Conservation (phyloP, 1,284 basidiomycete species). For the Apiotrichum mycotoxinovorans region DNA sequence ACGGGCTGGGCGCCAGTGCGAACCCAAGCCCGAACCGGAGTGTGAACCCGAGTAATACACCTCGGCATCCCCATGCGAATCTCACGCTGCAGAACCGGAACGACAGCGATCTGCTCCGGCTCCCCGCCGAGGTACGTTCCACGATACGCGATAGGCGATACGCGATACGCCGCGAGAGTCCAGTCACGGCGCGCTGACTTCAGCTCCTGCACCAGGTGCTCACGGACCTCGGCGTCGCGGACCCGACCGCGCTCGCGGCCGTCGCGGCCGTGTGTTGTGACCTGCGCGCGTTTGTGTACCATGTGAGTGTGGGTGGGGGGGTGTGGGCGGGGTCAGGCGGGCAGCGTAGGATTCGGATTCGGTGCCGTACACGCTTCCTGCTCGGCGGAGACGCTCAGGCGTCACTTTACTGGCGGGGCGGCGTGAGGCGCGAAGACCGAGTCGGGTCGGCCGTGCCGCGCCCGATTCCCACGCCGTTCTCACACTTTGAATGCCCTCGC, state of each 20-base stretch:
- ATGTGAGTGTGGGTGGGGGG: conserved; percentile 22
- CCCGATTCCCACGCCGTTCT: no score
- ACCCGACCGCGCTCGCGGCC: conserved; percentile 16
- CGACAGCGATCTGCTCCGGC: neutral
- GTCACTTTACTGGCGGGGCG: no score
- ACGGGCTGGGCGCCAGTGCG: no score
- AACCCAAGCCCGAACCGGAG: no score
- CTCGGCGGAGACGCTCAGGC: no score
- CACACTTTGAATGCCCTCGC: no score
- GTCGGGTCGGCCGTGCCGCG: no score
- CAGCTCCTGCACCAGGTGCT: conserved; percentile 36
- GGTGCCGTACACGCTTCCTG: no score
- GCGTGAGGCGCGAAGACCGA: no score
- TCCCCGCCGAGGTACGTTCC: conserved; percentile 3
- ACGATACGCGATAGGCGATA: neutral
- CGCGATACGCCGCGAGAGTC: no score
- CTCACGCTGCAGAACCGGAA: neutral
- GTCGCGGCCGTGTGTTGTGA: conserved; percentile 33
- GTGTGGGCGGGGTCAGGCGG: neutral
- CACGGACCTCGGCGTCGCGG: conserved; percentile 19
- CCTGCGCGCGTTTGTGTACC: conserved; percentile 35
- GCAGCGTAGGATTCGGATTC: no score
- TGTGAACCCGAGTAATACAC: no score
- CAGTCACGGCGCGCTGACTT: neutral
- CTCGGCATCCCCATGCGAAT: neutral